Base-by-base conservation (phyloP, 2,329 filamentous ascomycete species). In the Elsinoe batatas region DNA sequence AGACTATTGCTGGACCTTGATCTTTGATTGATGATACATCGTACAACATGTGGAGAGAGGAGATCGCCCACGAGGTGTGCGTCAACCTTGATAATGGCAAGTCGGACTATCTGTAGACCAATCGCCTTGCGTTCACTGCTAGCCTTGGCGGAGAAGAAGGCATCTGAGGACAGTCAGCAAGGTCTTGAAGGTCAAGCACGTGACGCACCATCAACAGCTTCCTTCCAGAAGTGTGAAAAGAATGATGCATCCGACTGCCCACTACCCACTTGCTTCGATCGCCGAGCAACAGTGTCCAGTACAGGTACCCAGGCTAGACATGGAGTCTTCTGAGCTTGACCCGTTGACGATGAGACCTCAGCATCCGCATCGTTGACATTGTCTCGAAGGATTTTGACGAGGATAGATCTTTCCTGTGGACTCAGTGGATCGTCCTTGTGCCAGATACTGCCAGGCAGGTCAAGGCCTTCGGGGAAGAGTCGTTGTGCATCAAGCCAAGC, bases 101-200 rank as follows among this genome's bases (percentile, higher is more conserved):
- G 88, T 63, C 85, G 83, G 64, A 96, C 88, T 2, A 97, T 79
- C 64, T 91, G 82, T 71, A 97, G 91, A 0, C 93, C 93, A 69
- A 89, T 90, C 64, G 88, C 89, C 70, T 96, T 97, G 56, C 94
- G 86, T 62, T 91, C 88, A 42, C 91, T 83, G 1, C 90, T 94
- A 6, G 91, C 85, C 10, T 80, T 82, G 56, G 85, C 81, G 5
- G 88, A 85, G 67, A 97, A 96, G 3, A 96, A 77, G 7, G 87
- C 85, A 66, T 91, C 87, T 91, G 60, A 0, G 44, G 2, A 55
- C 32, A 37, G 37, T 67, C 47, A 66, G 62, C 35, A 54, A 33
- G 3, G 10, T 5, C 30, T 36, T 11, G 7, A 22, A 10, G 10
- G n/a, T 12, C 8, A 15, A 18, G 12, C 5, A n/a, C 17, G 7